A percentile compares a stretch with the other conserved stretches of the same genome.
These are phyloP conservation scores for Auxenochlorella protothecoides DNA, from an alignment of 139 green algal species.

Conservation along the genomic window DNA sequence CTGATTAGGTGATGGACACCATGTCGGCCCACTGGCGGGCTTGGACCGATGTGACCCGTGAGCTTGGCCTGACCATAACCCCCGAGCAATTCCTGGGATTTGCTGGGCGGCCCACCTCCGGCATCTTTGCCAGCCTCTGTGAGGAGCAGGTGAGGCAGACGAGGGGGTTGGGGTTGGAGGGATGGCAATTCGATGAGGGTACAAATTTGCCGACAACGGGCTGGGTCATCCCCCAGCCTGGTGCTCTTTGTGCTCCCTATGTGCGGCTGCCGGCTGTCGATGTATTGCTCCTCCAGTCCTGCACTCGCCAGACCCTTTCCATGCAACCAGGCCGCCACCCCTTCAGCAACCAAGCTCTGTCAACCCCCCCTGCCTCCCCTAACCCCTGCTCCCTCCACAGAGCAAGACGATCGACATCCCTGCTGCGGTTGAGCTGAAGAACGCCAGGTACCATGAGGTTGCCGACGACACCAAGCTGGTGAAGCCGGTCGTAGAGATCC, in stretches of 20 bases:
- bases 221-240: no score
- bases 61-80: constrained; percentile 1
- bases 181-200: no score
- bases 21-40: constrained; percentile 10
- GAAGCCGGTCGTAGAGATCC: constrained; percentile 8
- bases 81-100: constrained; percentile 4
- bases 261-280: constrained; percentile 2
- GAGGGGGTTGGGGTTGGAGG: no score
- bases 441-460: not conserved
- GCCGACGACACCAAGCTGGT: constrained; percentile 7
- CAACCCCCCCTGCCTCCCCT: not conserved
- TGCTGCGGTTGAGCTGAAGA: no score
- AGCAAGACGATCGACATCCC: no score
- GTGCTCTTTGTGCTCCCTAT: not conserved
- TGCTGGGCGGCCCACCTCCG: constrained; percentile 4
- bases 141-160: constrained; percentile 1
- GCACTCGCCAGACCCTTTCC: no score
- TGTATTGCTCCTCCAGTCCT: no score
- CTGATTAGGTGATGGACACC: constrained; percentile 12
- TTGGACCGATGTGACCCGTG: constrained; percentile 5
- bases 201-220: no score
- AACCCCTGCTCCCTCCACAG: no score
- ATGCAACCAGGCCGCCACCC: no score
- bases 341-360: not conserved
- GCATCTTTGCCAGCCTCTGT: constrained; percentile 6